Percentiles rank a stretch among this genome's conserved stretches.
phyloP scores from a whole-genome alignment of 495 filamentous ascomycete species.

The Neurospora pannonica region DNA sequence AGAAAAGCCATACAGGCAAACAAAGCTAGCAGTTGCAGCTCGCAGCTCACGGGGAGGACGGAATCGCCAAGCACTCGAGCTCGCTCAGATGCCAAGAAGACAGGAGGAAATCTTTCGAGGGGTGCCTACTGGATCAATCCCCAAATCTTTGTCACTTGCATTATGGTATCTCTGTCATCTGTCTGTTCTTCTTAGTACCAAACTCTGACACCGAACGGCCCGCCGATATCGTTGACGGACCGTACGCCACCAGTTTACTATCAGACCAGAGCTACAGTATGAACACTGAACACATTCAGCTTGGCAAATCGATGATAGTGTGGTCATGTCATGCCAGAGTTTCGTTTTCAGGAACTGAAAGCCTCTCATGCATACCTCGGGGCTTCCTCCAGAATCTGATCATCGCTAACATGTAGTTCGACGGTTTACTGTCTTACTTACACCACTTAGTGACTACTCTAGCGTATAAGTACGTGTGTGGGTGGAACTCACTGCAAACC shows the following conservation, averaged over 20 bases:
- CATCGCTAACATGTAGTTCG: background rate
- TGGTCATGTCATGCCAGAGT: background rate
- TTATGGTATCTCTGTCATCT: background rate
- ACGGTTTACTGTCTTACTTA: background rate
- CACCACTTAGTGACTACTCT: background rate
- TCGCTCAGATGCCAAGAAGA: background rate
- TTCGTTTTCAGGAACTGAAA: background rate
- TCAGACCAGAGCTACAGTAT: background rate
- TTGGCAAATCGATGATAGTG: background rate
- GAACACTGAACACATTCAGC: background rate
- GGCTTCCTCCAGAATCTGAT: background rate
- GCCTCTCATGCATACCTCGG: background rate
- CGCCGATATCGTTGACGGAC: background rate
- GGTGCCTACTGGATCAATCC: background rate
- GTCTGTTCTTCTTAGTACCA: background rate
- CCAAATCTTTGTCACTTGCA: background rate
- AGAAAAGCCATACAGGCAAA: background rate
- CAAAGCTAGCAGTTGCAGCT: background rate
- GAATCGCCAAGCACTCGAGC: background rate
- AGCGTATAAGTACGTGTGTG: background rate
- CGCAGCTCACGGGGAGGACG: background rate
- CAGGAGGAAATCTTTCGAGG: background rate
- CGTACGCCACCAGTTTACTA: background rate
- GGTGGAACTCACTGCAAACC: background rate
- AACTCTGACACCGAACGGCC: background rate